Conservation (phyloP, 2,329 filamentous ascomycete species). For the Massarina eburnea region DNA sequence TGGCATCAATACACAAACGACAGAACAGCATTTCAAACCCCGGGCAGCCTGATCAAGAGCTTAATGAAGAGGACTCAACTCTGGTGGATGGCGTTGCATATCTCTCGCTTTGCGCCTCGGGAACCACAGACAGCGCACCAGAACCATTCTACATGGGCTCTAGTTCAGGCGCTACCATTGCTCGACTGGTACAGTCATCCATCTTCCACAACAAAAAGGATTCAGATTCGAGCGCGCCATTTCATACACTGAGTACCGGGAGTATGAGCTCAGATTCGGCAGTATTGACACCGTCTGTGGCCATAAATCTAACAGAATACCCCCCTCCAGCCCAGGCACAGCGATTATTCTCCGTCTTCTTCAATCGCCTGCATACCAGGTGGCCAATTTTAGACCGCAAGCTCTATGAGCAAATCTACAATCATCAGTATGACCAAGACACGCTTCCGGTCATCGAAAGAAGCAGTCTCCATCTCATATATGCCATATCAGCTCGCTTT, state of each 20-base stretch:
- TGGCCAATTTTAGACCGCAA: slow-evolving; percentile 29
- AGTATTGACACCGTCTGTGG: neutral
- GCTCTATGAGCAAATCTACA: slow-evolving; percentile 23
- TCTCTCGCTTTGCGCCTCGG: slow-evolving; percentile 29
- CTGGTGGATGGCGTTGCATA: slow-evolving; percentile 31
- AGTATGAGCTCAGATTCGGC: slow-evolving; percentile 13
- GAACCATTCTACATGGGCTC: slow-evolving; percentile 32
- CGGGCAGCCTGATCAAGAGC: slow-evolving; percentile 10
- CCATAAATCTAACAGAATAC: slow-evolving; percentile 3
- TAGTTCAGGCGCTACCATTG: slow-evolving; percentile 31
- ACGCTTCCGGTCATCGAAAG: slow-evolving; percentile 21
- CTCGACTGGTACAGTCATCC: slow-evolving; percentile 27
- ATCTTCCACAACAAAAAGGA: slow-evolving; percentile 19
- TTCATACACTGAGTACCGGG: slow-evolving; percentile 10
- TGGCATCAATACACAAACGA: slow-evolving; percentile 4
- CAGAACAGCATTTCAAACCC: neutral
- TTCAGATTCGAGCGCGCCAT: neutral
- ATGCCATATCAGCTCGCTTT: slow-evolving; percentile 30
- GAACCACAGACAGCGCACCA: slow-evolving; percentile 22
- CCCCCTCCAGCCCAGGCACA: slow-evolving; percentile 19
- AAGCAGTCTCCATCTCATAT: slow-evolving; percentile 27
- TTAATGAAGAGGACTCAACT: slow-evolving; percentile 24
- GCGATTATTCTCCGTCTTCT: slow-evolving; percentile 26
- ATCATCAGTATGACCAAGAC: slow-evolving; percentile 21
- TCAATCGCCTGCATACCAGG: slow-evolving; percentile 27